A percentile compares a stretch with the other conserved stretches of the same genome.
phyloP scores from a whole-genome alignment of 352 stramenopile genomes.

The Blastocystis sp. region DNA sequence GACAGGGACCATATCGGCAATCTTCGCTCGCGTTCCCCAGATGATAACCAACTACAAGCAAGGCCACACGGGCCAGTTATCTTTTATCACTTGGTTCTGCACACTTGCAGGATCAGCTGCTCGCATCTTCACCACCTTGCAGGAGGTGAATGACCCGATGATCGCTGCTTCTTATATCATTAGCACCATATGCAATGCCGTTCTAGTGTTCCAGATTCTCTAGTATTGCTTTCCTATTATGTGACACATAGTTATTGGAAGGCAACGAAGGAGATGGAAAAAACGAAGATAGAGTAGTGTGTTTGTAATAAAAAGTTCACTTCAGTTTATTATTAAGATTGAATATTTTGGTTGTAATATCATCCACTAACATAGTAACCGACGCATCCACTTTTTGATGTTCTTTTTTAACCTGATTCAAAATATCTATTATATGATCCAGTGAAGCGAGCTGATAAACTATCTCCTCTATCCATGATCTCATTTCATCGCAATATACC shows the following conservation, averaged over 20 bases:
- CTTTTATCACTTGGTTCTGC: conserved; percentile 76
- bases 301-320: conserved; percentile 35
- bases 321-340: too few species aligned
- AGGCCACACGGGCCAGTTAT: conserved; percentile 78
- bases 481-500: background rate
- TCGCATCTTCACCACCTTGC: conserved; percentile 78
- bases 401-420: too few species aligned
- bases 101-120: conserved; percentile 76
- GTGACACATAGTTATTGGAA: conserved; percentile 47
- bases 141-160: conserved; percentile 66
- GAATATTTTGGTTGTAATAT: too few species aligned
- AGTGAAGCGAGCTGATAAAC: background rate
- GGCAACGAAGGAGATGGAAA: background rate
- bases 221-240: background rate
- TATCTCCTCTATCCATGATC: background rate
- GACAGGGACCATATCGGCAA: conserved; percentile 26
- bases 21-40: conserved; percentile 50
- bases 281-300: background rate
- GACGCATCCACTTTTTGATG: too few species aligned
- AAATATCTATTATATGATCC: too few species aligned
- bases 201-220: conserved; percentile 61
- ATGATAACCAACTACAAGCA: conserved; percentile 76
- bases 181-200: conserved; percentile 38
- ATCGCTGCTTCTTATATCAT: conserved; percentile 48
- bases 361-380: too few species aligned